phyloP scores from a whole-genome alignment of 805 yeast species.

The Wickerhamomyces canadensis region DNA sequence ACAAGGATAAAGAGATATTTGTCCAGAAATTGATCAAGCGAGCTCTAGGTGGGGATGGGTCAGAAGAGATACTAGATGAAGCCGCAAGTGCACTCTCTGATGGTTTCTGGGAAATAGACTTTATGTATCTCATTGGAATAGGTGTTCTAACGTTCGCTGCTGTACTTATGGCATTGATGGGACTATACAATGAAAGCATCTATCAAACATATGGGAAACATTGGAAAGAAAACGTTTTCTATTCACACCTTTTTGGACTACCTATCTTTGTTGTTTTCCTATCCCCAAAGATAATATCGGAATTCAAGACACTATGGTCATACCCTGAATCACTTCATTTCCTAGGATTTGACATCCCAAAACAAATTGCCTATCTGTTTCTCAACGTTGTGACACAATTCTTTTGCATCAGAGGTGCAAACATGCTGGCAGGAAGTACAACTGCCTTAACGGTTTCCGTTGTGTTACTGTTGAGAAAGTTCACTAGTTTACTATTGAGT shows the following conservation, averaged over 20 bases:
- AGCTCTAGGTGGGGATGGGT: too few species aligned
- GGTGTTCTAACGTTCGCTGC: slow-evolving; percentile 38
- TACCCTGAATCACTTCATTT: slow-evolving; percentile 5
- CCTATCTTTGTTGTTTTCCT: slow-evolving; percentile 40
- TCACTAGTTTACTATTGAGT: slow-evolving; percentile 49
- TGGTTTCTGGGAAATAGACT: too few species aligned
- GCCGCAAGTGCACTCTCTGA: neutral
- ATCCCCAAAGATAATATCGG: slow-evolving; percentile 19
- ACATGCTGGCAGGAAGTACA: slow-evolving; percentile 44
- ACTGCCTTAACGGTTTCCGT: slow-evolving; percentile 55
- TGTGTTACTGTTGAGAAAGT: slow-evolving; percentile 52
- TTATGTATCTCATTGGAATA: slow-evolving; percentile 13
- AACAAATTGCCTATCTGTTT: slow-evolving; percentile 23
- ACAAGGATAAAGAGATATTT: slow-evolving; percentile 9
- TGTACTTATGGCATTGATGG: slow-evolving; percentile 43
- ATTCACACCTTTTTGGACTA: slow-evolving; percentile 44
- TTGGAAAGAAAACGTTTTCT: slow-evolving; percentile 60
- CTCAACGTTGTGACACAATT: slow-evolving; percentile 45
- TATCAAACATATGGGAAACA: slow-evolving; percentile 40
- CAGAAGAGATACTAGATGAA: slow-evolving; percentile 1
- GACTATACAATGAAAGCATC: slow-evolving; percentile 45
- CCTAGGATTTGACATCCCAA: slow-evolving; percentile 11
- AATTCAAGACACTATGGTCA: slow-evolving; percentile 17
- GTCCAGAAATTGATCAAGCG: too few species aligned
- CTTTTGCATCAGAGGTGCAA: slow-evolving; percentile 59